Percentiles rank a stretch among this genome's conserved stretches.
phyloP scores from a whole-genome alignment of 2,329 filamentous ascomycete species.

The Monosporascus sp. region DNA sequence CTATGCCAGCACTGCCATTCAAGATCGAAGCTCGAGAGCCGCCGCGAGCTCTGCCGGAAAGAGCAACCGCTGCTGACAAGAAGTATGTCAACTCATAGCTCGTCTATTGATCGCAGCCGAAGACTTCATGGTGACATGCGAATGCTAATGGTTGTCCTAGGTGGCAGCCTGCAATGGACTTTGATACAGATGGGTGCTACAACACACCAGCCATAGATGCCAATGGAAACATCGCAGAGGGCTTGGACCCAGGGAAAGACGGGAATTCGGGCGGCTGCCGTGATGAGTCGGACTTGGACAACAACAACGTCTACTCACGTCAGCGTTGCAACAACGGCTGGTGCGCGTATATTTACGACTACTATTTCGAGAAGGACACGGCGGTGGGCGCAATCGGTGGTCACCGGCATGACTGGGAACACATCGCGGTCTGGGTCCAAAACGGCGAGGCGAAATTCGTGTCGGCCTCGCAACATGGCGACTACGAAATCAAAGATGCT shows the following conservation, averaged over 20 bases:
- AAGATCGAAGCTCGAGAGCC: conserved; percentile 18
- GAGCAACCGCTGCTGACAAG: conserved; percentile 20
- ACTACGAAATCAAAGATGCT: conserved; percentile 19
- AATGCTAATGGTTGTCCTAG: conserved; percentile 2
- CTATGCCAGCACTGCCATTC: conserved; percentile 14
- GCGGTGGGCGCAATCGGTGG: conserved; percentile 22
- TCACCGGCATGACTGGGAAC: conserved; percentile 34
- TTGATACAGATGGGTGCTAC: conserved; percentile 33
- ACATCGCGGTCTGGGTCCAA: conserved; percentile 25
- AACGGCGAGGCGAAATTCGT: conserved; percentile 20
- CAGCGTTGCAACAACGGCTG: conserved; percentile 38
- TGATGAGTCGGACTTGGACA: conserved; percentile 27
- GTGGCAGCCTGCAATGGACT: conserved; percentile 28
- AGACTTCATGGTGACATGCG: no score
- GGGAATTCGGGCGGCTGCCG: conserved; percentile 26
- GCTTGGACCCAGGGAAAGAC: conserved; percentile 24
- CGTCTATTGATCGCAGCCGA: background rate
- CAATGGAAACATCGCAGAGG: conserved; percentile 26
- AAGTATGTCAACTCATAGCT: conserved; percentile 12
- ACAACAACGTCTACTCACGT: conserved; percentile 38
- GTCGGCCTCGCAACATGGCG: conserved; percentile 23
- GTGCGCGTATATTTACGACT: conserved; percentile 40
- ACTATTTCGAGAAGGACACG: conserved; percentile 43
- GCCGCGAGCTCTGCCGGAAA: conserved; percentile 20
- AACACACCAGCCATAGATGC: conserved; percentile 33